Evolutionary conservation across 441 rosid species (phyloP).

Genomic region (Capsella rubella): DNA sequence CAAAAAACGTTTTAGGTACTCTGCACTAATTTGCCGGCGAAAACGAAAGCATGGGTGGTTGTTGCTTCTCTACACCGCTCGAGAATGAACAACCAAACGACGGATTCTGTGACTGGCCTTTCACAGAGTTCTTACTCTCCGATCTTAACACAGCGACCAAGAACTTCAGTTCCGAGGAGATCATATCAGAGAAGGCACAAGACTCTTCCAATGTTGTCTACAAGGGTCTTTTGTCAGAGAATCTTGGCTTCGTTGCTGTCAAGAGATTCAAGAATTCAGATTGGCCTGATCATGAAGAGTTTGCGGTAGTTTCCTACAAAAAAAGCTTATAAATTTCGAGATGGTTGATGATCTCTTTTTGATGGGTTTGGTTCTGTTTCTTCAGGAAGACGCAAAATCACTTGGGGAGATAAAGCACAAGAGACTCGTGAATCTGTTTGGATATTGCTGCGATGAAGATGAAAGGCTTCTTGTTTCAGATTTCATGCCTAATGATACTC

Average conservation of each 20-base stretch:
- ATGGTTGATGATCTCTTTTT: background rate
- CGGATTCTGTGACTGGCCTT: slow-evolving; percentile 25
- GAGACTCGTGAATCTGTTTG: slow-evolving; percentile 80
- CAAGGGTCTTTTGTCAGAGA: slow-evolving; percentile 64
- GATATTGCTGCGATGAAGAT: slow-evolving; percentile 86
- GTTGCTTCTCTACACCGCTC: background rate
- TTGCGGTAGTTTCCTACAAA: slow-evolving; percentile 51
- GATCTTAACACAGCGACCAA: slow-evolving; percentile 76
- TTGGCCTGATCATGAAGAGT: slow-evolving; percentile 81
- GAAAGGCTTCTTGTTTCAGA: slow-evolving; percentile 91
- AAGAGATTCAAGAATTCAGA: slow-evolving; percentile 72
- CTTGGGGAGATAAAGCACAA: slow-evolving; percentile 77
- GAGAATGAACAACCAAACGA: background rate
- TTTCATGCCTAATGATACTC: slow-evolving; percentile 83
- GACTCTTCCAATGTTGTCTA: slow-evolving; percentile 70
- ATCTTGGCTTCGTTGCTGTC: slow-evolving; percentile 69
- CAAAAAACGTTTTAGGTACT: background rate
- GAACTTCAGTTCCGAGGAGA: slow-evolving; percentile 54
- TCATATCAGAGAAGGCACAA: slow-evolving; percentile 40
- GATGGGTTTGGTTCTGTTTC: background rate
- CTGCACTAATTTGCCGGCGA: background rate
- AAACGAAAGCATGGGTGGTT: background rate
- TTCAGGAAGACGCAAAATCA: slow-evolving; percentile 75
- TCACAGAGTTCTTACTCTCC: slow-evolving; percentile 65
- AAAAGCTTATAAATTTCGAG: background rate